Percentiles rank a stretch among this genome's conserved stretches.
These are phyloP conservation scores for Rhizomucor miehei DNA, from an alignment of 371 early-diverging fungal genomes.

Conservation along the genomic window DNA sequence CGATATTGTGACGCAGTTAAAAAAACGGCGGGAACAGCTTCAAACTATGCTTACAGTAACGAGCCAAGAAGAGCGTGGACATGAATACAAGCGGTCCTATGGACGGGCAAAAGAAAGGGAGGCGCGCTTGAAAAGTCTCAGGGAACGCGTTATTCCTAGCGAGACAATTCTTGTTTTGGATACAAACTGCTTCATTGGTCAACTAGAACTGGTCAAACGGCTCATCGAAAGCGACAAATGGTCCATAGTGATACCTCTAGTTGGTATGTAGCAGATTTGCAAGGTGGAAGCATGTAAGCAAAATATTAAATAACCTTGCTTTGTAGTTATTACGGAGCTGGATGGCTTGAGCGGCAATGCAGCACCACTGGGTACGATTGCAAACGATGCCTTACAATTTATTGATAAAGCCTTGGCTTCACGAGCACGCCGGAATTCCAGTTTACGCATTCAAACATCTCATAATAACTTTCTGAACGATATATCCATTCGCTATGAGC, in stretches of 20 bases:
- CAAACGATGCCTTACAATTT: constrained; percentile 47
- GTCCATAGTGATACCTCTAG: constrained; percentile 61
- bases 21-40: constrained; percentile 38
- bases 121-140: constrained; percentile 25
- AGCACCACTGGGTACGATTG: constrained; percentile 53
- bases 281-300: too few species aligned
- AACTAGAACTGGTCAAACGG: constrained; percentile 52
- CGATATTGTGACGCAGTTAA: constrained; percentile 41
- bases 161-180: constrained; percentile 61
- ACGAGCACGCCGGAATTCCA: constrained; percentile 23
- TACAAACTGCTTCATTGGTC: constrained; percentile 66
- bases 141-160: constrained; percentile 40
- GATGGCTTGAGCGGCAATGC: constrained; percentile 60
- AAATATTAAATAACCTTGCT: too few species aligned
- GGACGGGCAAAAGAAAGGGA: constrained; percentile 32
- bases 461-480: constrained; percentile 64
- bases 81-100: constrained; percentile 22
- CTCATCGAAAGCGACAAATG: constrained; percentile 53
- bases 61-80: constrained; percentile 12
- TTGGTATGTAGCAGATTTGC: too few species aligned
- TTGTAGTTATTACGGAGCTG: constrained; percentile 64
- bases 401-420: constrained; percentile 46
- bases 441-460: constrained; percentile 59
- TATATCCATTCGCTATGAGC: constrained; percentile 61
- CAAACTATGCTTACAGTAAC: constrained; percentile 27